These are phyloP conservation scores for Parietaria judaica DNA, from an alignment of 306 rosid genomes.

Conservation along the genomic window DNA sequence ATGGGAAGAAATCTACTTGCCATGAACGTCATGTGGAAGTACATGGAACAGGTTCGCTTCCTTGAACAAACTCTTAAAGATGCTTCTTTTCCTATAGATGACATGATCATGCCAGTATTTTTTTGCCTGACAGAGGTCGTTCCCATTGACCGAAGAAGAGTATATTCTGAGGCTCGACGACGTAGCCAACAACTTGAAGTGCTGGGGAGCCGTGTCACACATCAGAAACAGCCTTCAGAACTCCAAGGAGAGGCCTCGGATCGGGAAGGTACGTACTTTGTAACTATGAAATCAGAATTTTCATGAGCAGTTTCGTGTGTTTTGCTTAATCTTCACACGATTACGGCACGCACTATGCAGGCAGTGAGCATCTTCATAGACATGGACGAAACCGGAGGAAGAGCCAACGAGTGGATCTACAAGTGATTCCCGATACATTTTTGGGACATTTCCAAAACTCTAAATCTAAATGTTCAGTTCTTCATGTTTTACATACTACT, in stretches of 20 bases:
- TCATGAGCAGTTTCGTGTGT: not conserved
- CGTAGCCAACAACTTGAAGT: constrained; percentile 76
- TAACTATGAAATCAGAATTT: not conserved
- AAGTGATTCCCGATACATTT: constrained; percentile 27
- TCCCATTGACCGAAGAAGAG: constrained; percentile 95
- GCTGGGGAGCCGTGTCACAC: constrained; percentile 99
- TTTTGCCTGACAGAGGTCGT: constrained; percentile 48
- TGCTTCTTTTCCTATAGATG: not conserved
- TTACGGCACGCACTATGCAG: constrained; percentile 30
- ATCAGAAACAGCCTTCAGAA: constrained; percentile 78
- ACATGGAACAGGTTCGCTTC: constrained; percentile 77
- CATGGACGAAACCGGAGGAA: constrained; percentile 90
- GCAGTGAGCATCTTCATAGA: constrained; percentile 96
- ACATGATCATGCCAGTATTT: not conserved
- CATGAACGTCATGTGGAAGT: constrained; percentile 98
- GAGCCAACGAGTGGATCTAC: constrained; percentile 88
- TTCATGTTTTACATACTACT: too few relatives aligned
- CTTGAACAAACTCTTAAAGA: not conserved
- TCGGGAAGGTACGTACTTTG: constrained; percentile 61
- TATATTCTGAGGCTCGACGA: constrained; percentile 89
- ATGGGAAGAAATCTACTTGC: constrained; percentile 95
- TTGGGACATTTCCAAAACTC: too few relatives aligned
- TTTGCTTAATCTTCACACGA: not conserved
- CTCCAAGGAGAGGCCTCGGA: constrained; percentile 82
- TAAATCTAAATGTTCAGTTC: too few relatives aligned